Evolutionary conservation across 2,329 filamentous ascomycete species (phyloP).

Genomic region (Alternaria novae-zelandiae): DNA sequence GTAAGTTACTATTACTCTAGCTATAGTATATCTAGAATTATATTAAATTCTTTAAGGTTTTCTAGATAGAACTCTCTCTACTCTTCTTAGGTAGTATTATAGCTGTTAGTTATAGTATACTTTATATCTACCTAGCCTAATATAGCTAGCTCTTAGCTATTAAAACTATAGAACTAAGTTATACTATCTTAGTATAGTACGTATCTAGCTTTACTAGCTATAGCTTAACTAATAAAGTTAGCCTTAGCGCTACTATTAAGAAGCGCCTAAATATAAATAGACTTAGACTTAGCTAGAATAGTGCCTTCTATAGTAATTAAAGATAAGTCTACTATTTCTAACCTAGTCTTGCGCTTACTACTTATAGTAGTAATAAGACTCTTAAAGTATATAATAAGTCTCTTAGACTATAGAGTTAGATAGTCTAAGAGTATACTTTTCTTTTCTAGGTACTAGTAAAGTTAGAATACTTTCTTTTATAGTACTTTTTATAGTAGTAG

Average conservation of each 20-base stretch:
- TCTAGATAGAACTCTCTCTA: background rate
- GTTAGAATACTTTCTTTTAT: constrained; percentile 6
- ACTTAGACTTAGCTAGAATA: background rate
- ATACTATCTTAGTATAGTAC: no score
- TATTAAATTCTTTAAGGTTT: background rate
- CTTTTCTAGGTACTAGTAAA: background rate
- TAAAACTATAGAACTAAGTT: no score
- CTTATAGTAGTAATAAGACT: no score
- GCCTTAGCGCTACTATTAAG: background rate
- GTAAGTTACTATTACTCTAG: background rate
- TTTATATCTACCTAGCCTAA: no score
- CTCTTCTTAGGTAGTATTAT: background rate
- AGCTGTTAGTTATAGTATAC: background rate
- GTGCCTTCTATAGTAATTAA: background rate
- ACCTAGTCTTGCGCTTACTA: no score
- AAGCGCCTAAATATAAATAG: background rate
- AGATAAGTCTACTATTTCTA: background rate
- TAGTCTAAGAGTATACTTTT: background rate
- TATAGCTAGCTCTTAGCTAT: no score
- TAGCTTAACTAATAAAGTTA: background rate
- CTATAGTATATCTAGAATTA: background rate
- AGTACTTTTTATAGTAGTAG: background rate
- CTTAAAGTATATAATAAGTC: background rate
- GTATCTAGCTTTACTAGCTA: background rate
- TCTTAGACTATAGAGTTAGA: background rate